Base-by-base conservation (phyloP, 169 alveolate species). In the Plasmodium malariae region DNA sequence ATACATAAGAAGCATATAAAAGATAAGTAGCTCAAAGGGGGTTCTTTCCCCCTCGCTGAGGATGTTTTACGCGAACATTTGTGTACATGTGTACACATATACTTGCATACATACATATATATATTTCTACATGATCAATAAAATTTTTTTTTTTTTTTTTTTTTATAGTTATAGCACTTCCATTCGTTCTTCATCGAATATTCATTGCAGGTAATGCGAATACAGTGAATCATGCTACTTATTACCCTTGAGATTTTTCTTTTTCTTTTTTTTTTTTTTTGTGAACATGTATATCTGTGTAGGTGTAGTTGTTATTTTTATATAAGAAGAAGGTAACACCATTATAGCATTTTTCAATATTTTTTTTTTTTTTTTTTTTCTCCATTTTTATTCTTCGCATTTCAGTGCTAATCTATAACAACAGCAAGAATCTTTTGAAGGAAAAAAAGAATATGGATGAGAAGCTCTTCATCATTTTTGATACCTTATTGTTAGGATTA, bases 161-260 rank as follows among this genome's bases (percentile, higher is more conserved):
- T 28, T 65, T 62, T 43, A 14, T 45, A 83, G 91, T 51, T 67
- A 60, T 83, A 37, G 83, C 85, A 19, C 24, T 83, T 6, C 91
- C 91, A 2, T 83, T 83, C 32, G 85, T 83, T 55, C 36, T 26
- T 4, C 17, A 67, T 34, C 68, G 91, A 11, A 32, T 83, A 9
- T 1, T 83, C 24, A 54, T 67, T 49, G 80, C 85, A 28, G 83
- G 91, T 83, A 51, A 65, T 34, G 26, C 14, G 7, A 65, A 65
- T 17, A 37, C 17, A 32, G n/a, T n/a, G n/a, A n/a, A n/a, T n/a
- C n/a, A n/a, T n/a, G n/a, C n/a, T n/a, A n/a, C n/a, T n/a, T n/a
- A n/a, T n/a, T n/a, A n/a, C n/a, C n/a, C n/a, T n/a, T n/a, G n/a
- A n/a, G n/a, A n/a, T n/a, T n/a, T n/a, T n/a, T n/a, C n/a, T n/a